phyloP scores from a whole-genome alignment of 2,329 filamentous ascomycete genomes.

The Colletotrichum sp. region DNA sequence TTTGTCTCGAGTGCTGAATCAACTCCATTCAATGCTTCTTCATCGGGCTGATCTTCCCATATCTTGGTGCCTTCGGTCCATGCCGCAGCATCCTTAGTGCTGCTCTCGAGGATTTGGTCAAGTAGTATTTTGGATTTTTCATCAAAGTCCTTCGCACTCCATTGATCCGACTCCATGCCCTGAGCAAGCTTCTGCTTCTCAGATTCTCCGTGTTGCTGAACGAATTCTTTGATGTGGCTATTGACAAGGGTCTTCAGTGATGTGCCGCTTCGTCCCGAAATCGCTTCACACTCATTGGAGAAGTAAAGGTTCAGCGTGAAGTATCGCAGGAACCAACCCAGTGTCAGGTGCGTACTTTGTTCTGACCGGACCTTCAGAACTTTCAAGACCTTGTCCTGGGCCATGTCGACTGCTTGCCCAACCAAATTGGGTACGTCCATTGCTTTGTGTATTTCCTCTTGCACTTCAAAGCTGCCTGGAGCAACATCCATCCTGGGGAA shows the following conservation, averaged over 20 bases:
- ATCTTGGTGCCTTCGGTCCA: conserved; percentile 70
- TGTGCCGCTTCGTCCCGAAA: conserved; percentile 79
- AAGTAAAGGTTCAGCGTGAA: conserved; percentile 84
- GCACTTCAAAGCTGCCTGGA: conserved; percentile 52
- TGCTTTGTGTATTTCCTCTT: conserved; percentile 78
- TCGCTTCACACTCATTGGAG: conserved; percentile 84
- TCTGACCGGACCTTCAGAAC: conserved; percentile 79
- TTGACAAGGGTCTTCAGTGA: conserved; percentile 82
- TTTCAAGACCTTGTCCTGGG: conserved; percentile 78
- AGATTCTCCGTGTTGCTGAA: conserved; percentile 71
- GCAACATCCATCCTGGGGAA: conserved; percentile 6
- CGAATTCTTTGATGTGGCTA: conserved; percentile 81
- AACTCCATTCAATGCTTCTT: conserved; percentile 17
- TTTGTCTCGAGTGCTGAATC: conserved; percentile 48
- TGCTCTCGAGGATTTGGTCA: conserved; percentile 69
- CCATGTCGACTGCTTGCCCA: conserved; percentile 80
- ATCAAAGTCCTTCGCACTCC: conserved; percentile 78
- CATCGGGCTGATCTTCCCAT: conserved; percentile 45
- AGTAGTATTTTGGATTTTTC: conserved; percentile 66
- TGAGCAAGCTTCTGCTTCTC: conserved; percentile 78
- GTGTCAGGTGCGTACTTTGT: conserved; percentile 70
- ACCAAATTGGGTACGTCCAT: conserved; percentile 80
- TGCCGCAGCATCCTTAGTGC: conserved; percentile 70
- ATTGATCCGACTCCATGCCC: conserved; percentile 81
- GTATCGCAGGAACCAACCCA: conserved; percentile 78